Evolutionary conservation across 768 basidiomycete genomes (phyloP).

Genomic region (Candolleomyces eurysporus): DNA sequence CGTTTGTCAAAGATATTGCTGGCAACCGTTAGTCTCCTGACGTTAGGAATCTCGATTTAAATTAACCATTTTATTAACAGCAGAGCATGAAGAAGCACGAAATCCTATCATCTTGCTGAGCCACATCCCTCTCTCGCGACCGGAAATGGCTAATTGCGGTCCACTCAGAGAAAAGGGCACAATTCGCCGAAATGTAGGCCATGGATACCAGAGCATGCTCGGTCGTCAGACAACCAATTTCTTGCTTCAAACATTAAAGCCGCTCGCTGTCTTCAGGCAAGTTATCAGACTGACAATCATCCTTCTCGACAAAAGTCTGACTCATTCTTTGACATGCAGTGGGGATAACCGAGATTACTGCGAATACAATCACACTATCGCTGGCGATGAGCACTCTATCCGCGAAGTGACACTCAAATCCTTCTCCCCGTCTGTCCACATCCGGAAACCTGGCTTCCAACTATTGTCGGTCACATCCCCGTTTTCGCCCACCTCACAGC

Average conservation of each 20-base stretch:
- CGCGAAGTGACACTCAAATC: conserved; percentile 89
- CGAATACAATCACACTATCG: conserved; percentile 46
- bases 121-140: conserved; percentile 83
- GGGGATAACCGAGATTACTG: conserved; percentile 94
- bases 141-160: conserved; percentile 75
- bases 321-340: conserved; percentile 34
- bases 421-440: conserved; percentile 73
- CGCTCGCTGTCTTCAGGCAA: conserved; percentile 70
- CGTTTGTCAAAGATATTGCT: conserved; percentile 52
- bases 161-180: conserved; percentile 68
- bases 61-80: conserved; percentile 17
- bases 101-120: conserved; percentile 68
- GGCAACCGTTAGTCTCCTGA: conserved; percentile 30
- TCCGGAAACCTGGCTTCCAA: conserved; percentile 80
- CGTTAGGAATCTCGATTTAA: neutral
- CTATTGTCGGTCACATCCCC: conserved; percentile 63
- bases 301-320: neutral
- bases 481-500: conserved; percentile 25
- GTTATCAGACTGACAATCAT: neutral
- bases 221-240: conserved; percentile 78
- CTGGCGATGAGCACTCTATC: conserved; percentile 27
- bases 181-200: conserved; percentile 74
- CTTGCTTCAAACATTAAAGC: conserved; percentile 64
- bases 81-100: conserved; percentile 11
- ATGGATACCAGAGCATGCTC: conserved; percentile 80